Evolutionary conservation across 164 flowering plant genomes (phyloP).

Genomic region (Santalum album): DNA sequence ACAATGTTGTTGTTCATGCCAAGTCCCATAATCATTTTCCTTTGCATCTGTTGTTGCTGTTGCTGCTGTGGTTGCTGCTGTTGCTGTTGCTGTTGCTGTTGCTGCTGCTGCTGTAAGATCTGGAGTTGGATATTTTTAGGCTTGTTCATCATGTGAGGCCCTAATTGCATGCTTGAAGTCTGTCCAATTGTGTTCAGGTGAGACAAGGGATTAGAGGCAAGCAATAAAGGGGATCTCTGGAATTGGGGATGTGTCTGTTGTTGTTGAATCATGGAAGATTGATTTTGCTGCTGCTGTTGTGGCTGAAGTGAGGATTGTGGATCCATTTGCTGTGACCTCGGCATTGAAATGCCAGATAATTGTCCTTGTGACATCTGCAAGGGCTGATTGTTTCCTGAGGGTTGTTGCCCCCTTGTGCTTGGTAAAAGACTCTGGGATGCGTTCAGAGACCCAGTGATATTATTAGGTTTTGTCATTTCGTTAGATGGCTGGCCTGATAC

Average conservation of each 20-base stretch:
- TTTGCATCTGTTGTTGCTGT: conserved; percentile 44
- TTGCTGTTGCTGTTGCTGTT: neutral
- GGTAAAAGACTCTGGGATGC: conserved; percentile 32
- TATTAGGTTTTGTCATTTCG: conserved; percentile 32
- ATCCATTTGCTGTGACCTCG: conserved; percentile 56
- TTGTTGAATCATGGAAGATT: conserved; percentile 38
- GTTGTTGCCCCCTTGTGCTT: conserved; percentile 49
- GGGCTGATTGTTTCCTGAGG: conserved; percentile 49
- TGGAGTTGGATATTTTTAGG: conserved; percentile 49
- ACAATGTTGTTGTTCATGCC: conserved; percentile 58
- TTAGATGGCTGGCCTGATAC: conserved; percentile 36
- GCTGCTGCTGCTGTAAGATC: conserved; percentile 28
- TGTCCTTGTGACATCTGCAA: conserved; percentile 70
- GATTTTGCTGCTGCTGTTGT: conserved; percentile 32
- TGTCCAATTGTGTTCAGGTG: conserved; percentile 48
- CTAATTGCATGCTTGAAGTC: conserved; percentile 46
- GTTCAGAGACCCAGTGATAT: conserved; percentile 31
- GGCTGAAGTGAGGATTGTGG: conserved; percentile 36
- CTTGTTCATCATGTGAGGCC: conserved; percentile 52
- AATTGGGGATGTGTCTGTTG: conserved; percentile 56
- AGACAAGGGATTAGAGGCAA: conserved; percentile 43
- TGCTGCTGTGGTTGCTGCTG: conserved; percentile 13
- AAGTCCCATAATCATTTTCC: conserved; percentile 66
- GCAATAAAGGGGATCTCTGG: conserved; percentile 56
- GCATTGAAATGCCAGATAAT: conserved; percentile 39